phyloP scores from a whole-genome alignment of 2,329 filamentous ascomycete species.

The Myriosclerotinia curreyana region DNA sequence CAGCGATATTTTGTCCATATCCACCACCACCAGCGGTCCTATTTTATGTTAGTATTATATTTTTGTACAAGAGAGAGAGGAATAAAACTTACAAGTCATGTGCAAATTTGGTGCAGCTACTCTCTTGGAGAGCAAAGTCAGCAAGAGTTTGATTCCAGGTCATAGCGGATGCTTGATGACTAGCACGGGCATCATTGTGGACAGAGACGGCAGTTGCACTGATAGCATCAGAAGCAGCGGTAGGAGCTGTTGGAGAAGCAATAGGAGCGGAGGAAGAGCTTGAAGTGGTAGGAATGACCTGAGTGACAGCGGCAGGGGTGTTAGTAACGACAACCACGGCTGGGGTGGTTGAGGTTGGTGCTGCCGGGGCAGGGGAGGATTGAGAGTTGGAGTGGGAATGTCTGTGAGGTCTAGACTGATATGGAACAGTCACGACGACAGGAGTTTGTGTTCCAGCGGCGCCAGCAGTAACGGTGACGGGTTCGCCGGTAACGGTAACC shows the following conservation, averaged over 20 bases:
- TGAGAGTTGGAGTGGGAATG: slow-evolving; percentile 17
- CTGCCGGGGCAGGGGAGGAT: slow-evolving; percentile 4
- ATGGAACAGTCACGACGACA: slow-evolving; percentile 10
- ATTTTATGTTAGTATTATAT: slow-evolving; percentile 38
- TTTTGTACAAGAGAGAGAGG: background rate
- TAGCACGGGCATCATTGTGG: slow-evolving; percentile 84
- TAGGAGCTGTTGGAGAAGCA: slow-evolving; percentile 10
- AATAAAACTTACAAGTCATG: slow-evolving; percentile 70
- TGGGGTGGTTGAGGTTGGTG: slow-evolving; percentile 18
- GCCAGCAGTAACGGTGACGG: slow-evolving; percentile 18
- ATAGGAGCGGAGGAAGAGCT: background rate
- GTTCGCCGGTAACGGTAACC: slow-evolving; percentile 41
- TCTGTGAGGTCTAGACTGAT: slow-evolving; percentile 18
- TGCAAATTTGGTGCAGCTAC: slow-evolving; percentile 64
- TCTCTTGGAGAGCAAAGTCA: slow-evolving; percentile 60
- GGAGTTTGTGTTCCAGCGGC: background rate
- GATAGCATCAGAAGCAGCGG: slow-evolving; percentile 23
- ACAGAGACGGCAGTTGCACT: slow-evolving; percentile 25
- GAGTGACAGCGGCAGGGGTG: background rate
- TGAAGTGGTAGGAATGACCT: background rate
- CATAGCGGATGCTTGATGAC: slow-evolving; percentile 69
- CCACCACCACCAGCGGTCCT: slow-evolving; percentile 56
- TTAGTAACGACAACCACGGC: slow-evolving; percentile 12
- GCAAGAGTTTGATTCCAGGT: slow-evolving; percentile 65
- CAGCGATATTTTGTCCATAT: slow-evolving; percentile 90